Percentiles rank a stretch among this genome's conserved stretches.
Evolutionary conservation across 2,329 filamentous ascomycete genomes (phyloP).

Genomic region (Stemphylium beticola): DNA sequence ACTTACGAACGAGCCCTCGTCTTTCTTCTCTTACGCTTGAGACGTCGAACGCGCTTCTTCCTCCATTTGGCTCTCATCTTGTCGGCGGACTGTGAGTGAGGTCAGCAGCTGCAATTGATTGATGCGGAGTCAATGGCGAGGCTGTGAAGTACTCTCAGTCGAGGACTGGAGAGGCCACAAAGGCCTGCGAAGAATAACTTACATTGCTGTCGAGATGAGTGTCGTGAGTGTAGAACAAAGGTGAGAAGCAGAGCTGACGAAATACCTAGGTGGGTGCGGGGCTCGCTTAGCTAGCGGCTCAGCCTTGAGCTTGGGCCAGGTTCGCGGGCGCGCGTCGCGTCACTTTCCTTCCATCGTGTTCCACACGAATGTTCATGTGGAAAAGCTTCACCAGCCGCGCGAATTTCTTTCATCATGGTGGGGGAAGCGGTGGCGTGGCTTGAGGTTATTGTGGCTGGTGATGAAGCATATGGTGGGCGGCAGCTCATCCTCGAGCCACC

Average conservation of each 20-base stretch:
- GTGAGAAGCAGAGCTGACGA: conserved; percentile 28
- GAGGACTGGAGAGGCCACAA: conserved; percentile 16
- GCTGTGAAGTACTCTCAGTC: conserved; percentile 30
- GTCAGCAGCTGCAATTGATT: conserved; percentile 34
- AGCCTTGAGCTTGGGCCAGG: conserved; percentile 8
- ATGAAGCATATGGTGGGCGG: conserved; percentile 24
- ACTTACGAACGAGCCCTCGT: conserved; percentile 95
- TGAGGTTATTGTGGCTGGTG: conserved; percentile 27
- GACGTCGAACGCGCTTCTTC: conserved; percentile 99
- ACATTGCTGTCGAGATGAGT: conserved; percentile 53
- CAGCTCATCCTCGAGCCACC: not conserved
- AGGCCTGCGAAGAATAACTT: conserved; percentile 32
- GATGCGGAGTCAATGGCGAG: conserved; percentile 14
- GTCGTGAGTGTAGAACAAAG: conserved; percentile 49
- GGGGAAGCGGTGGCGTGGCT: conserved; percentile 36
- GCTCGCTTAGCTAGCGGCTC: conserved; percentile 27
- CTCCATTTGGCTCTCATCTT: conserved; percentile 98
- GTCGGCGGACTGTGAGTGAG: conserved; percentile 48
- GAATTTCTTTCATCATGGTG: conserved; percentile 26
- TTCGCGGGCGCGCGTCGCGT: conserved; percentile 20
- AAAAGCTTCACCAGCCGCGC: not conserved
- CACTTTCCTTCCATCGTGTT: conserved; percentile 3
- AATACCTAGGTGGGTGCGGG: conserved; percentile 31
- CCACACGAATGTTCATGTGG: not conserved
- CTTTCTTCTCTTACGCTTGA: conserved; percentile 99